Conservation (phyloP, 2,329 filamentous ascomycete genomes). For the Neonectria faginata region DNA sequence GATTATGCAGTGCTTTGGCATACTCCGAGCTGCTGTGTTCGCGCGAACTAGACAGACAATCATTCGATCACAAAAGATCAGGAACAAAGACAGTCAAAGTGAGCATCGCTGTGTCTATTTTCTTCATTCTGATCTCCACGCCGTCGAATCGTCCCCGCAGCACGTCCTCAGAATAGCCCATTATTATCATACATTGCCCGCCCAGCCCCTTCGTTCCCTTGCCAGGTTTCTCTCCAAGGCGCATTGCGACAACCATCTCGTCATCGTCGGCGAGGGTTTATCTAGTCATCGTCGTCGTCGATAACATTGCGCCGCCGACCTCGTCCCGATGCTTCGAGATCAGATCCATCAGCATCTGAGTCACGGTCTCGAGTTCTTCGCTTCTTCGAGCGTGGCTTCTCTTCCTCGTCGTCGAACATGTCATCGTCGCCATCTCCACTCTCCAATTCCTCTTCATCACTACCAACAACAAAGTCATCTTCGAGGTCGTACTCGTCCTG, state of each 20-base stretch:
- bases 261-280: constrained; percentile 64
- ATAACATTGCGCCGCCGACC: constrained; percentile 67
- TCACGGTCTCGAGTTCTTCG: constrained; percentile 63
- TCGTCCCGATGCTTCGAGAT: constrained; percentile 60
- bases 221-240: neutral
- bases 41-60: neutral
- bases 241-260: constrained; percentile 41
- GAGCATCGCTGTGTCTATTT: constrained; percentile 18
- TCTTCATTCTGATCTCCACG: constrained; percentile 25
- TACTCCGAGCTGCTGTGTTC: neutral
- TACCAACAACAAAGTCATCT: constrained; percentile 81
- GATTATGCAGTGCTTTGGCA: neutral
- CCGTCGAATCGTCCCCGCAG: constrained; percentile 7
- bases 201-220: neutral
- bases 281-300: constrained; percentile 70
- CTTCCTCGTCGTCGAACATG: constrained; percentile 64
- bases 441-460: constrained; percentile 76
- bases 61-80: neutral
- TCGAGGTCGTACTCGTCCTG: constrained; percentile 83
- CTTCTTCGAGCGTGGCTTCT: constrained; percentile 60
- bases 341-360: constrained; percentile 66
- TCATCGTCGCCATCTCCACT: constrained; percentile 74
- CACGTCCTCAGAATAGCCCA: constrained; percentile 5
- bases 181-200: constrained; percentile 18
- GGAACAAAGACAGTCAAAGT: constrained; percentile 9